Evolutionary conservation across 2,329 filamentous ascomycete genomes (phyloP), one percentile per base, ranked within the genome.

Genomic region (Thielaviopsis musarum): DNA sequence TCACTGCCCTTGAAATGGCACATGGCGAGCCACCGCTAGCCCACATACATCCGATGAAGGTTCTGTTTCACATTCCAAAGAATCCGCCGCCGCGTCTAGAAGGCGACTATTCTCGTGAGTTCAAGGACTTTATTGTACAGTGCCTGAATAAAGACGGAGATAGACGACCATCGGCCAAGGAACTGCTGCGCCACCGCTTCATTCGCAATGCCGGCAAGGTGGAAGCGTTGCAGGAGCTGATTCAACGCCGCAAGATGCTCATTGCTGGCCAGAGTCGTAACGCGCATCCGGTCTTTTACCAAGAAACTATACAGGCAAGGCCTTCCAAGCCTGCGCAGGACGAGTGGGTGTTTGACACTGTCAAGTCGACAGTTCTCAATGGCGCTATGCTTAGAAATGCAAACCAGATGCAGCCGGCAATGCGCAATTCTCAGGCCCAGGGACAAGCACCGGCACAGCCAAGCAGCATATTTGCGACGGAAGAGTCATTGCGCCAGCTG

Each of bases 291-390:
- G 87, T 87, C 66, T 95, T 91, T 71, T 97, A 97, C 71, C 91
- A 95, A 66, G 91, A 97, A 73, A 95, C 91, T 2, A 76, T 97
- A 55, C 81, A 85, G 65, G 84, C 81, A 9, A 79, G 94, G 58
- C 77, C 80, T 2, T 77, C 81, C 1, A 82, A 76, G 64, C 76
- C 81, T 45, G 84, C 90, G 5, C 77, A 87, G 17, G 89, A 95
- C 64, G 91, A 88, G 64, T 97, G 91, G 91, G 85, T 95, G 1
- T 97, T 97, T 68, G 91, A 96, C 67, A 97, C 91, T 0, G 83
- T 97, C 67, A 93, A 88, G 70, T 88, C 87, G 0, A 75, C 84
- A 34, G 77, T 75, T 3, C 34, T 62, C 17, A 57, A 52, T 5
- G 48, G 49, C 5, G 34, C 53, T 22, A 57, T 61, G 53, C 21